Base-by-base conservation (phyloP, 495 filamentous ascomycete species). In the Sordaria brevicollis region DNA sequence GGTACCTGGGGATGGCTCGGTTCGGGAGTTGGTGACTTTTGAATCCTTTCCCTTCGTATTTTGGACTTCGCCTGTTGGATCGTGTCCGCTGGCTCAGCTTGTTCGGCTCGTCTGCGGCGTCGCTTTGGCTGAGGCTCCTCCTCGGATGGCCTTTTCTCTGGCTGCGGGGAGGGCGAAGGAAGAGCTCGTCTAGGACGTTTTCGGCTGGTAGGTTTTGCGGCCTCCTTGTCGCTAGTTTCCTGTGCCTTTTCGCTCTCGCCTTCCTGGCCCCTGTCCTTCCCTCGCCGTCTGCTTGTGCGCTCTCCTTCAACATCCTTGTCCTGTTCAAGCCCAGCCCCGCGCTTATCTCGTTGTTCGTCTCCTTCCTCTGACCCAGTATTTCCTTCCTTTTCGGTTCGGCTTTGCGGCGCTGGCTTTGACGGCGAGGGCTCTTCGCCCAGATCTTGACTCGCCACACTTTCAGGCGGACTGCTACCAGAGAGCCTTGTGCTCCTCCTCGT, bases 11-110 rank as follows among this genome's bases (percentile, higher is more conserved):
- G 49, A 62, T 17, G 36, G 6, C 33, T 41, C 15, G 36, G 36
- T 68, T 57, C 19, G 8, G 31, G 35, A 68, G 66, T 43, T 19
- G 66, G 66, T 15, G 66, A n/a, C 21, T 31, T 43, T 31, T 25
- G 69, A 69, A 19, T n/a, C 67, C 34, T 21, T 39, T 10, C 57
- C 25, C 43, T 39, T 67, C 10, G 72, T 21, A 43, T 43, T 68
- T 39, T 78, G 49, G 79, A 76, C 38, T 81, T 75, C 57, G 79
- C 74, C 67, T 83, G 79, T 66, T 78, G 75, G 4, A 76, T 79
- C 57, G 81, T 78, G 43, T 79, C 82, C 10, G 65, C 72, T 10
- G 25, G 39, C 49, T 72, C 67, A 31, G 68, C 66, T 36, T 74
- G 76, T 68, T 72, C 67, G 25, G 68, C 66, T 36, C 73, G 76